Evolutionary conservation across 1,139 yeast species (phyloP), one percentile per base, ranked within the genome.

Genomic region (Candida gigantensis): DNA sequence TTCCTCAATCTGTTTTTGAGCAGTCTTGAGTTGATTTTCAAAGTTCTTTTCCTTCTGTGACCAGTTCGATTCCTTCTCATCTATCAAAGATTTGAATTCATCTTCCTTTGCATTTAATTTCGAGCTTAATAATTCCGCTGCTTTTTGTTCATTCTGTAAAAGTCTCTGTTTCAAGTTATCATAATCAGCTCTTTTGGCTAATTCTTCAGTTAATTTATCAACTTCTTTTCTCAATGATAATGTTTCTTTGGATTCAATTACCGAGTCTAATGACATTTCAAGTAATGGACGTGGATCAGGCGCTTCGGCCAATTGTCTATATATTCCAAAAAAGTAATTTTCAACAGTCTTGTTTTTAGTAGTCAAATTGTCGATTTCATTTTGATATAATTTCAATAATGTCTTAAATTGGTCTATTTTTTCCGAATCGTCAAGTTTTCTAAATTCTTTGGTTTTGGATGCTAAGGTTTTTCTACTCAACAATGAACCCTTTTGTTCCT

Each of bases 251-350:
- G 75, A 69, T 24, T 77, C 75, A 9, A 73, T 60, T n/a, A 84
- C 81, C 3, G 87, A 77, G 38, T 84, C 87, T 23, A 85, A 60
- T 3, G 94, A 79, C 24, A 78, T 74, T 50, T 85, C 88, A 40
- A 90, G 64, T 32, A 90, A 61, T 3, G 96, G 95, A 42, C 74
- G 76, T 3, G 97, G 97, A 60, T 92, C 97, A 0, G 97, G 97
- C 0, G 95, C 92, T 53, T 90, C 96, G 2, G 89, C 87, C 10
- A 92, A 65, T 17, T 78, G 66, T 41, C 89, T 70, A 63, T 90
- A 90, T 18, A 87, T 68, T 15, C 81, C 81, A 58, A 89, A 77
- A 53, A 92, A 84, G 32, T 80, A 72, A 24, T 72, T 69, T 53
- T 92, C 97, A 1, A 86, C 80, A 34, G 62, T 69, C 54, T 89